Evolutionary conservation across 805 yeast species (phyloP).

Genomic region (Candida railenensis): DNA sequence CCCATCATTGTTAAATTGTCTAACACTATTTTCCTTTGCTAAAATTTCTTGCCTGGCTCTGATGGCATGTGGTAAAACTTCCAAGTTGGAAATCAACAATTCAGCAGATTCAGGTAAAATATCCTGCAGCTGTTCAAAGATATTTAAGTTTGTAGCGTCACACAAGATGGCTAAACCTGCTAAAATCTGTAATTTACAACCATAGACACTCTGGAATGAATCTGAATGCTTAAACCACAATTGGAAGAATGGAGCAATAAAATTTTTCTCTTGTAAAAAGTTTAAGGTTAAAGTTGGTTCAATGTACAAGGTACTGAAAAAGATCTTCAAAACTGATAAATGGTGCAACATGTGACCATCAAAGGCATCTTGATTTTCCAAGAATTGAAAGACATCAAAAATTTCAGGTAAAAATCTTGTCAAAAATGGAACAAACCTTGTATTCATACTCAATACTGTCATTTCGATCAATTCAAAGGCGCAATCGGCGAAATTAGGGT

Average conservation of each 20-base stretch:
- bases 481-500: conserved; percentile 39
- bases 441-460: conserved; percentile 29
- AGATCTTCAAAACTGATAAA: conserved; percentile 41
- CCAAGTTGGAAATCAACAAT: conserved; percentile 40
- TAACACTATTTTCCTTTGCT: conserved; percentile 36
- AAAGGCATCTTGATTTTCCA: conserved; percentile 38
- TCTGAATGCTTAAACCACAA: conserved; percentile 50
- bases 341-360: conserved; percentile 46
- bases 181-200: conserved; percentile 52
- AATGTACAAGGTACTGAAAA: conserved; percentile 39
- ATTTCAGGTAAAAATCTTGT: conserved; percentile 34
- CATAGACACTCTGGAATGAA: conserved; percentile 52
- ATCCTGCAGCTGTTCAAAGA: conserved; percentile 26
- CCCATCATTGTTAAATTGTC: conserved; percentile 20
- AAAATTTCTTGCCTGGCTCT: conserved; percentile 45
- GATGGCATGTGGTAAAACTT: conserved; percentile 49
- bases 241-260: conserved; percentile 38
- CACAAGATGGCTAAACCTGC: conserved; percentile 41
- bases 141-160: conserved; percentile 19
- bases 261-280: conserved; percentile 35
- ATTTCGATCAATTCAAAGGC: conserved; percentile 40
- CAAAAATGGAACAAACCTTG: conserved; percentile 30
- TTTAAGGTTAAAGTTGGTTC: conserved; percentile 37
- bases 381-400: conserved; percentile 30
- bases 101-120: conserved; percentile 36